Conservation (phyloP, 2,329 filamentous ascomycete species). For the Exophiala phaeomuriformis region DNA sequence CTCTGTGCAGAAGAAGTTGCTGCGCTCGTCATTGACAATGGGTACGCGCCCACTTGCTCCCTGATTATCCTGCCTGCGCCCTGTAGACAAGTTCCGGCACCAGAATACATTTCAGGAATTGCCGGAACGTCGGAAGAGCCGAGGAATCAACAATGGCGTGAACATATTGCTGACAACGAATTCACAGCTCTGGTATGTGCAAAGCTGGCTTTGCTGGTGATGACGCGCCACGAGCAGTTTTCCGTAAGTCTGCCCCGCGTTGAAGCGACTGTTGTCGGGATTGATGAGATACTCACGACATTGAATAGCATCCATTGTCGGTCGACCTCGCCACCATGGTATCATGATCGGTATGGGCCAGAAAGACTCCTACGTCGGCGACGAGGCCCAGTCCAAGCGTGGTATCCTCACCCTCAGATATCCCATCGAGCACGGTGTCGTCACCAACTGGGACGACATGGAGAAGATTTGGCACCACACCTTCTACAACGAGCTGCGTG, state of each 20-base stretch:
- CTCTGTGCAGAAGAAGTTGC: conserved; percentile 83
- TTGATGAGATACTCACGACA: conserved; percentile 4
- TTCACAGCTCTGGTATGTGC: conserved; percentile 95
- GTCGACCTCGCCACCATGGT: conserved; percentile 99
- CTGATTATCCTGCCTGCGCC: conserved; percentile 11
- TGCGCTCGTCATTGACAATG: conserved; percentile 99
- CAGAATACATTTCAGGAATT: conserved; percentile 1
- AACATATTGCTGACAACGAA: conserved; percentile 25
- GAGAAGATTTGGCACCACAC: conserved; percentile 99
- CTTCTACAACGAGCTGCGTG: conserved; percentile 99
- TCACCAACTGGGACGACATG: conserved; percentile 99
- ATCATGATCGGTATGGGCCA: conserved; percentile 99
- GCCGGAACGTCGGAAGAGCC: conserved; percentile 16
- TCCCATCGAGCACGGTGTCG: conserved; percentile 99
- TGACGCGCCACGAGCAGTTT: conserved; percentile 98
- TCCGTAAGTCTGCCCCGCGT: conserved; percentile 69
- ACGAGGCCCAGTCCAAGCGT: conserved; percentile 99
- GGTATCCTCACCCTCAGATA: conserved; percentile 99
- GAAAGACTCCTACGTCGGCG: conserved; percentile 99
- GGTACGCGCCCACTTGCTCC: conserved; percentile 60
- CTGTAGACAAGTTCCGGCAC: neutral
- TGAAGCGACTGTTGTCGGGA: neutral
- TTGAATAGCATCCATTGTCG: conserved; percentile 86
- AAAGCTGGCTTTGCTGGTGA: conserved; percentile 99
- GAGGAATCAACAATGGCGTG: neutral